phyloP scores from a whole-genome alignment of 768 basidiomycete genomes.

The Rhodocollybia butyracea region DNA sequence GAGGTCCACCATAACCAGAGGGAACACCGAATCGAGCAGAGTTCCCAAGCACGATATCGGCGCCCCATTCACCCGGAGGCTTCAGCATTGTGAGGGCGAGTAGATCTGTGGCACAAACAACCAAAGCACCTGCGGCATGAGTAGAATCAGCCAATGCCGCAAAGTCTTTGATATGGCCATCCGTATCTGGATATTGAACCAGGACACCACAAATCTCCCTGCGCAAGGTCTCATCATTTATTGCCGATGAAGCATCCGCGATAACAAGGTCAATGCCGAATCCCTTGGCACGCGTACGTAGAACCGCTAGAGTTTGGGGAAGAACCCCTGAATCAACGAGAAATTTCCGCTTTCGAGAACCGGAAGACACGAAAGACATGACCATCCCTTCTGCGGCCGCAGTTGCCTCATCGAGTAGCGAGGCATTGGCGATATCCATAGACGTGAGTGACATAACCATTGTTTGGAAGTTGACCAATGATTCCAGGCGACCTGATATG shows the following conservation, averaged over 20 bases:
- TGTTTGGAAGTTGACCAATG: conserved; percentile 94
- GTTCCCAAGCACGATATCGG: conserved; percentile 93
- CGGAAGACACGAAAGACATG: conserved; percentile 73
- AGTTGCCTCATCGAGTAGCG: conserved; percentile 91
- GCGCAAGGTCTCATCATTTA: conserved; percentile 51
- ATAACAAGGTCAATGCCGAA: conserved; percentile 85
- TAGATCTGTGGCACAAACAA: conserved; percentile 88
- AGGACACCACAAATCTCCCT: conserved; percentile 81
- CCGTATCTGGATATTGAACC: conserved; percentile 91
- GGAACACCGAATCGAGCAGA: conserved; percentile 97
- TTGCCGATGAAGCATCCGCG: conserved; percentile 49
- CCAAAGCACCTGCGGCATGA: conserved; percentile 75
- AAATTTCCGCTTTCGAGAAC: conserved; percentile 77
- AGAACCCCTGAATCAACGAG: conserved; percentile 80
- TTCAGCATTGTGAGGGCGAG: conserved; percentile 90
- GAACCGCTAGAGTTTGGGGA: conserved; percentile 88
- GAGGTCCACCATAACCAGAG: conserved; percentile 95
- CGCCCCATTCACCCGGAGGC: conserved; percentile 98
- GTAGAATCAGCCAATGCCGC: conserved; percentile 57
- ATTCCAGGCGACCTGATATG: conserved; percentile 83
- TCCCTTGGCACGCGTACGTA: conserved; percentile 87
- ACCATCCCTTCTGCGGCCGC: conserved; percentile 97
- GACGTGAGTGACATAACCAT: conserved; percentile 93
- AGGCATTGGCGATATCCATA: conserved; percentile 96
- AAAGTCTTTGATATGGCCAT: conserved; percentile 81